Evolutionary conservation across 495 filamentous ascomycete species (phyloP).

Genomic region (Aspergillus olivimuriae): DNA sequence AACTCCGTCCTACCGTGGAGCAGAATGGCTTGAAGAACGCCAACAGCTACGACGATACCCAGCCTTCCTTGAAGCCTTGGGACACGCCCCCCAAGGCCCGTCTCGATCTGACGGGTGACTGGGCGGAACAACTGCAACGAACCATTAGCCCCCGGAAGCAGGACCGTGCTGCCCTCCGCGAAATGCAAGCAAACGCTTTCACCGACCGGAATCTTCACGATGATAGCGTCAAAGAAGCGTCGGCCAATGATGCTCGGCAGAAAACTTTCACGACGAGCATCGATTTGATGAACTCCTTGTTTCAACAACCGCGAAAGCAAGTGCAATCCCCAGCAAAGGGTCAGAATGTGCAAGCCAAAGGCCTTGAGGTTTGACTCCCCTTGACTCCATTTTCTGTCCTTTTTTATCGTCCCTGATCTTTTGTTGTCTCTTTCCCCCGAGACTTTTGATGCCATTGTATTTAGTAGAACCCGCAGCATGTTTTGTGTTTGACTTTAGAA

Average conservation of each 20-base stretch:
- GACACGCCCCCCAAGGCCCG: slow-evolving; percentile 56
- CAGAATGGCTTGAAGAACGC: slow-evolving; percentile 39
- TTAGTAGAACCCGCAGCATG: too few relatives aligned
- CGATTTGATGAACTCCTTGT: slow-evolving; percentile 88
- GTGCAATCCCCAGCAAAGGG: slow-evolving; percentile 33
- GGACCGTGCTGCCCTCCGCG: slow-evolving; percentile 61
- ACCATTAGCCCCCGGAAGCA: slow-evolving; percentile 88
- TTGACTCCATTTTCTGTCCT: slow-evolving; percentile 20
- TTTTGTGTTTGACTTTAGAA: too few relatives aligned
- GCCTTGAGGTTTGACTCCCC: slow-evolving; percentile 68
- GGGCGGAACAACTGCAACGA: slow-evolving; percentile 84
- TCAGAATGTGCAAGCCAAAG: slow-evolving; percentile 45
- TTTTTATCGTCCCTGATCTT: background rate
- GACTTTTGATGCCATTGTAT: too few relatives aligned
- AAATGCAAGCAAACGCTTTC: slow-evolving; percentile 52
- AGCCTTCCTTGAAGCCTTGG: slow-evolving; percentile 32
- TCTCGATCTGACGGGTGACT: slow-evolving; percentile 58
- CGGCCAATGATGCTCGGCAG: slow-evolving; percentile 29
- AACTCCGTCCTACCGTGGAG: slow-evolving; percentile 61
- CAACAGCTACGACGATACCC: slow-evolving; percentile 41
- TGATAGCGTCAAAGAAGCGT: slow-evolving; percentile 29
- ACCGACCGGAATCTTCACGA: slow-evolving; percentile 28
- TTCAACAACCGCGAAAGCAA: slow-evolving; percentile 44
- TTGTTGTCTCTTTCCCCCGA: too few relatives aligned
- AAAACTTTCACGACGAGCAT: slow-evolving; percentile 70